These are phyloP conservation scores for Cytospora leucostoma DNA, from an alignment of 2,329 filamentous ascomycete genomes.

Conservation along the genomic window DNA sequence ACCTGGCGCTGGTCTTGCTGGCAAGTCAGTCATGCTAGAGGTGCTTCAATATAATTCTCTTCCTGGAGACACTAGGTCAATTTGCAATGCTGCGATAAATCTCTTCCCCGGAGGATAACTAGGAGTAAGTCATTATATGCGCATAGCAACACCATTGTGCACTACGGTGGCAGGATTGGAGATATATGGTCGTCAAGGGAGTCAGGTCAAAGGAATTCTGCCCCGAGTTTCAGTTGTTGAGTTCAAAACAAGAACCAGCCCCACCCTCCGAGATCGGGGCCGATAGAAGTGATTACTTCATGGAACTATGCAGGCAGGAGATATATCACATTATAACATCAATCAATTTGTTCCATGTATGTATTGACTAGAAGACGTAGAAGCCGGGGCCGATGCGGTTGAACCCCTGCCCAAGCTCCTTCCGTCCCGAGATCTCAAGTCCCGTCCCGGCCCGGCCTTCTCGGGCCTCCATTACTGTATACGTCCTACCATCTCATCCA, in stretches of 20 bases:
- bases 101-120: too few species aligned
- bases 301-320: neutral
- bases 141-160: too few species aligned
- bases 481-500: neutral
- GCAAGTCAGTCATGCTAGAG: too few species aligned
- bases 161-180: neutral
- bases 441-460: neutral
- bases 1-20: neutral
- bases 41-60: too few species aligned
- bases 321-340: too few species aligned
- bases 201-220: neutral
- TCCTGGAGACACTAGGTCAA: too few species aligned
- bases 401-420: neutral
- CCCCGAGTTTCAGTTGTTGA: neutral
- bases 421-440: neutral
- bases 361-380: neutral
- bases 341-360: too few species aligned
- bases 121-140: too few species aligned
- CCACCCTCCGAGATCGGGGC: slow-evolving; percentile 28
- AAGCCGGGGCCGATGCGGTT: neutral
- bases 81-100: too few species aligned
- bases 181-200: neutral
- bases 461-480: neutral
- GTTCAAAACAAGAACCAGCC: slow-evolving; percentile 5
- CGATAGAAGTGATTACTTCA: neutral